These are phyloP conservation scores for Monosporascus sp. DNA, from an alignment of 2,329 filamentous ascomycete genomes.

Conservation along the genomic window DNA sequence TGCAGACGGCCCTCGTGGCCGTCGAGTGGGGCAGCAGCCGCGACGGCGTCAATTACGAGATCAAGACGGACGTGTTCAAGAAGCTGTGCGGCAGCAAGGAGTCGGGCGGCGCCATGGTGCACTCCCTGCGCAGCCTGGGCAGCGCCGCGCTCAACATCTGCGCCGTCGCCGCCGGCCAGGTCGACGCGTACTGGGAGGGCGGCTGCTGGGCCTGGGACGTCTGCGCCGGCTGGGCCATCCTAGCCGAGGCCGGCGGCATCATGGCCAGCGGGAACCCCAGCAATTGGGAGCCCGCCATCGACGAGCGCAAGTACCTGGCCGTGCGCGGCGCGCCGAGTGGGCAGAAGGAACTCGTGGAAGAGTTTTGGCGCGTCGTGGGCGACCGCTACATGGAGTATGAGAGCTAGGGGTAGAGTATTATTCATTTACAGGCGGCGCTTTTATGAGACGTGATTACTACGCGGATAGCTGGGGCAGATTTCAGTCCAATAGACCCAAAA, in stretches of 20 bases:
- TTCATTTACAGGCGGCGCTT: neutral
- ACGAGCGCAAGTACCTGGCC: slow-evolving; percentile 57
- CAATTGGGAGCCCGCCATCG: slow-evolving; percentile 59
- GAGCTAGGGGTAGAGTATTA: slow-evolving; percentile 12
- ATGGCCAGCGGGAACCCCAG: slow-evolving; percentile 71
- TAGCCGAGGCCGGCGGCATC: slow-evolving; percentile 67
- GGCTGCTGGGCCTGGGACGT: slow-evolving; percentile 86
- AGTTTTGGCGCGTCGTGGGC: slow-evolving; percentile 59
- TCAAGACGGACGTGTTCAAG: slow-evolving; percentile 63
- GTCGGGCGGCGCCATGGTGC: slow-evolving; percentile 69
- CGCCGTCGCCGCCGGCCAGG: slow-evolving; percentile 62
- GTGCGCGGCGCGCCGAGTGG: slow-evolving; percentile 55
- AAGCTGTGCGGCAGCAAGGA: slow-evolving; percentile 54
- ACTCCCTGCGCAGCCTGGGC: slow-evolving; percentile 65
- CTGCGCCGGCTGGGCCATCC: slow-evolving; percentile 73
- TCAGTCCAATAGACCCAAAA: slow-evolving; percentile 5
- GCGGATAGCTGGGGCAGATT: neutral
- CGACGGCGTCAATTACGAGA: slow-evolving; percentile 63
- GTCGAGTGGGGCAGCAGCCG: slow-evolving; percentile 71
- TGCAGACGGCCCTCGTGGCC: slow-evolving; percentile 61
- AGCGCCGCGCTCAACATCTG: slow-evolving; percentile 73
- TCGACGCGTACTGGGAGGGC: slow-evolving; percentile 78
- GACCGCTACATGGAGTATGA: slow-evolving; percentile 47
- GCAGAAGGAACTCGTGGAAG: slow-evolving; percentile 57
- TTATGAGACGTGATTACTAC: neutral